Percentiles rank a stretch among this genome's conserved stretches.
Evolutionary conservation across 148 eudicot genomes (phyloP).

Genomic region (Tetragonia tetragonoides): DNA sequence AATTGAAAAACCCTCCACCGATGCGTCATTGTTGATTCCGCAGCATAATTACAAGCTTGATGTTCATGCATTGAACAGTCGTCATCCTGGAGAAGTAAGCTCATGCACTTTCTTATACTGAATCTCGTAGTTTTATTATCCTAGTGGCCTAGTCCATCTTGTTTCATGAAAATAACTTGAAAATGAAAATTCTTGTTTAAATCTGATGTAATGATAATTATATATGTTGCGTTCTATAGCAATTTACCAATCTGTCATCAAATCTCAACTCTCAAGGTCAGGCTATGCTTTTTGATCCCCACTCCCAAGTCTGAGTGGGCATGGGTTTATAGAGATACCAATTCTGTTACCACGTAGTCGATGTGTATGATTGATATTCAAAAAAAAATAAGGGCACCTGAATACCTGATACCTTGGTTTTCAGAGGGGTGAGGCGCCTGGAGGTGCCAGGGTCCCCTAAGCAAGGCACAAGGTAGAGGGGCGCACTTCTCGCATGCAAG

Average conservation of each 20-base stretch:
- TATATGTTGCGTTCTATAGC: too few relatives aligned
- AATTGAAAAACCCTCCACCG: constrained; percentile 63
- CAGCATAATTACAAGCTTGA: constrained; percentile 99
- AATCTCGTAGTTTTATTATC: background rate
- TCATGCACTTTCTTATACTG: constrained; percentile 4
- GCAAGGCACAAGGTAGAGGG: too few relatives aligned
- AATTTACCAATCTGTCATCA: too few relatives aligned
- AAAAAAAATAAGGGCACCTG: background rate
- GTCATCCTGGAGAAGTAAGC: constrained; percentile 96
- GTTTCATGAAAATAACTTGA: background rate
- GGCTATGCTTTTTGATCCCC: background rate
- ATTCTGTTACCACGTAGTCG: background rate
- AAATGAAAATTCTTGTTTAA: background rate
- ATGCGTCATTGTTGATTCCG: constrained; percentile 80
- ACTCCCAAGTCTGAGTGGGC: background rate
- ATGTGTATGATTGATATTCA: background rate
- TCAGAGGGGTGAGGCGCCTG: too few relatives aligned
- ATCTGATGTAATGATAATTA: background rate
- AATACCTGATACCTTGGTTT: too few relatives aligned
- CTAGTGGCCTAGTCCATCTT: background rate
- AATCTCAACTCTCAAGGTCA: background rate
- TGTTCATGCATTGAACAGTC: constrained; percentile 84
- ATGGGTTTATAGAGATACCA: background rate
- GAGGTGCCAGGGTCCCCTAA: too few relatives aligned
- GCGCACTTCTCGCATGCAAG: too few relatives aligned